Evolutionary conservation across 768 basidiomycete species (phyloP).

Genomic region (Leccinum disarticulatum): DNA sequence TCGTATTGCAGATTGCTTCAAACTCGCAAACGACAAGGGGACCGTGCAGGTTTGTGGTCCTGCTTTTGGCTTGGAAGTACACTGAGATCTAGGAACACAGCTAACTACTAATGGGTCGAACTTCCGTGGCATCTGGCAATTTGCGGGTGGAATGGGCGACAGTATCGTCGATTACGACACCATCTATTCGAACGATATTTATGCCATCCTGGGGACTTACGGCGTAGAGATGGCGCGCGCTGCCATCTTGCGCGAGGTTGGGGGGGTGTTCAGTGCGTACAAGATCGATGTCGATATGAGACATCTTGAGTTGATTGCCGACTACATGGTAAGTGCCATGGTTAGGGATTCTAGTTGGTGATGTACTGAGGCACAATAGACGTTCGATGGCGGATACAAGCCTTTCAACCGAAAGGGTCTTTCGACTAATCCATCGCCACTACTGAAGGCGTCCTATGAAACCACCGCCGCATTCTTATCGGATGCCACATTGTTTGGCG

Average conservation of each 20-base stretch:
- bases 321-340: conserved; percentile 84
- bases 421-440: conserved; percentile 88
- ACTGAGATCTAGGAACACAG: conserved; percentile 36
- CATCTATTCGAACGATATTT: conserved; percentile 94
- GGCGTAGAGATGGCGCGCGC: conserved; percentile 96
- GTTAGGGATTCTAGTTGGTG: not conserved
- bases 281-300: conserved; percentile 93
- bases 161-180: conserved; percentile 72
- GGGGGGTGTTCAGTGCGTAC: conserved; percentile 90
- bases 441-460: conserved; percentile 97
- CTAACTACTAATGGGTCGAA: conserved; percentile 93
- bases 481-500: conserved; percentile 91
- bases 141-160: conserved; percentile 50
- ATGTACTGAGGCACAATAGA: conserved; percentile 47
- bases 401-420: conserved; percentile 98
- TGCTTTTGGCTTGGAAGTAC: not conserved
- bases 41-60: conserved; percentile 41
- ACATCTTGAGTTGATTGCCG: conserved; percentile 95
- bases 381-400: conserved; percentile 96
- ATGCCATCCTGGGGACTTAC: conserved; percentile 86
- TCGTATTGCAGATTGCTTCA: conserved; percentile 86
- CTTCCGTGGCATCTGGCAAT: conserved; percentile 85
- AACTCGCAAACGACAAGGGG: conserved; percentile 51
- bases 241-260: conserved; percentile 88
- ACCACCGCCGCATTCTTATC: conserved; percentile 93